A percentile compares a stretch with the other conserved stretches of the same genome.
Conservation (phyloP, 805 yeast genomes). For the Candida maltosa region DNA sequence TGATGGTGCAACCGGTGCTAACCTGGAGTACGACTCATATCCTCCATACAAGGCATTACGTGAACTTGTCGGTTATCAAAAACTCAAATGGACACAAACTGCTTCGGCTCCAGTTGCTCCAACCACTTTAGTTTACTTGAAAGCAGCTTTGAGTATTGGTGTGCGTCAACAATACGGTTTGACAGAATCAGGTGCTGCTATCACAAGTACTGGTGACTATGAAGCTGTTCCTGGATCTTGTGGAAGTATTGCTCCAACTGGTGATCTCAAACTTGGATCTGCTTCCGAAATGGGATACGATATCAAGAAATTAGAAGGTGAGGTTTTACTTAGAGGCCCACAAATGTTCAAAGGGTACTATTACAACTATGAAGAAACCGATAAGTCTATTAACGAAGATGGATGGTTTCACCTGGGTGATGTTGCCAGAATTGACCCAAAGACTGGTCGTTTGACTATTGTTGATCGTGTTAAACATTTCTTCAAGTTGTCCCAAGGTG, state of each 20-base stretch:
- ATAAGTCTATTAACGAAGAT: slow-evolving; percentile 47
- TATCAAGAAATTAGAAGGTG: slow-evolving; percentile 25
- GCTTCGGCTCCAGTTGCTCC: slow-evolving; percentile 33
- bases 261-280: slow-evolving; percentile 17
- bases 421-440: slow-evolving; percentile 48
- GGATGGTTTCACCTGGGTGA: slow-evolving; percentile 68
- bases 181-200: slow-evolving; percentile 25
- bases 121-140: slow-evolving; percentile 19
- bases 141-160: slow-evolving; percentile 23
- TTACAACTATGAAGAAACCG: slow-evolving; percentile 55
- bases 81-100: slow-evolving; percentile 19
- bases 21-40: slow-evolving; percentile 12
- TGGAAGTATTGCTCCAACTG: slow-evolving; percentile 16
- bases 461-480: slow-evolving; percentile 74
- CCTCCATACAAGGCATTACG: slow-evolving; percentile 25
- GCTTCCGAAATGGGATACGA: slow-evolving; percentile 17
- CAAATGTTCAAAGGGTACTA: slow-evolving; percentile 56
- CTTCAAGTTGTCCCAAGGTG: slow-evolving; percentile 51
- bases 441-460: slow-evolving; percentile 51
- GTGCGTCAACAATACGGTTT: slow-evolving; percentile 35
- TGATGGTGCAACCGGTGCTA: slow-evolving; percentile 29
- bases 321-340: slow-evolving; percentile 61
- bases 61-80: slow-evolving; percentile 27
- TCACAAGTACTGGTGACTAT: slow-evolving; percentile 13
- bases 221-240: slow-evolving; percentile 24